Percentiles rank a stretch among this genome's conserved stretches.
These are phyloP conservation scores for Mychonastes homosphaera DNA, from an alignment of 139 green algal species.

Conservation along the genomic window DNA sequence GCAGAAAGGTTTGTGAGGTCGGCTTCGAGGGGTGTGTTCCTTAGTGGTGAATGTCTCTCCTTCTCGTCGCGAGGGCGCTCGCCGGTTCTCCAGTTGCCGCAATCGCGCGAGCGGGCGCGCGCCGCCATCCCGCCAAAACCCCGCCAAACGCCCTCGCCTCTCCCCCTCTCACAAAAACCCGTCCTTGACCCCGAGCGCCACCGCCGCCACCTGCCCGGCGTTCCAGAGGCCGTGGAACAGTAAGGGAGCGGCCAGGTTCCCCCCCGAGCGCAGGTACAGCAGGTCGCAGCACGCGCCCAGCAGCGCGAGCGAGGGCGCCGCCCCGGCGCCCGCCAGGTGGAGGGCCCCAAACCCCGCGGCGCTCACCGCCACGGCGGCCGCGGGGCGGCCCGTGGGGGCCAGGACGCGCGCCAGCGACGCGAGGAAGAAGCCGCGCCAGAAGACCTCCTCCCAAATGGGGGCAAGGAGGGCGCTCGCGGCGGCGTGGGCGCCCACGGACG, in stretches of 20 bases:
- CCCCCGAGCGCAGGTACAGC: slow-evolving; percentile 30
- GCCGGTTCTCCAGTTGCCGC: too few species aligned
- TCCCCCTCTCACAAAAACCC: slow-evolving; percentile 40
- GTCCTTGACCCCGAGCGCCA: slow-evolving; percentile 27
- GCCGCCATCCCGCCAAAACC: too few species aligned
- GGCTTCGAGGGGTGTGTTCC: too few species aligned
- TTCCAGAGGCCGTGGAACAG: slow-evolving; percentile 38
- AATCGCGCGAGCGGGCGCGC: too few species aligned
- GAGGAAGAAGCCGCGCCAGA: slow-evolving; percentile 46
- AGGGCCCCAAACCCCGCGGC: slow-evolving; percentile 27
- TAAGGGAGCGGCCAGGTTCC: slow-evolving; percentile 24
- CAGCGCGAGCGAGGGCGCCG: slow-evolving; percentile 22
- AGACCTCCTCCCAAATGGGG: slow-evolving; percentile 37
- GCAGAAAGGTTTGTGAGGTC: too few species aligned
- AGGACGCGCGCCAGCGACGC: slow-evolving; percentile 32
- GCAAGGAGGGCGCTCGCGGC: slow-evolving; percentile 14
- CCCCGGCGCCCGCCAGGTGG: slow-evolving; percentile 25
- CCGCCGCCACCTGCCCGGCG: slow-evolving; percentile 23
- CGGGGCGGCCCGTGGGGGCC: slow-evolving; percentile 24
- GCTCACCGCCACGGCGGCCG: slow-evolving; percentile 25
- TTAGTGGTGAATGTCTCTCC: too few species aligned
- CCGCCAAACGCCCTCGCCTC: too few species aligned
- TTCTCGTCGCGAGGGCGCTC: too few species aligned
- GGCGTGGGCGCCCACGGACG: slow-evolving; percentile 8
- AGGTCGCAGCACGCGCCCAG: slow-evolving; percentile 20